Evolutionary conservation across 2,329 filamentous ascomycete genomes (phyloP).

Genomic region (Pseudogymnoascus sp.): DNA sequence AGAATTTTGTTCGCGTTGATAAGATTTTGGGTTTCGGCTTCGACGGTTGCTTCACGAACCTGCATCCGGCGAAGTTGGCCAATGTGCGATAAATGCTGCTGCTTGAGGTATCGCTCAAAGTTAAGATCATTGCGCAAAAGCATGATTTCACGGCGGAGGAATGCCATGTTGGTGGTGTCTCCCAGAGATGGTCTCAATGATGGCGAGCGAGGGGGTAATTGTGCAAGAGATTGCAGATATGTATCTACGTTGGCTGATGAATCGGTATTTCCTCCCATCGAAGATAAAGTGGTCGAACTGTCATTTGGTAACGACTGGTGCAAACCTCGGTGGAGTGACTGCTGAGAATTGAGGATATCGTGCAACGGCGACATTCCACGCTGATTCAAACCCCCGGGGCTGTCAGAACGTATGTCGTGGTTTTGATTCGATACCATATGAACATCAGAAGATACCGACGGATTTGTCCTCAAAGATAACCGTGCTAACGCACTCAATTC

Average conservation of each 20-base stretch:
- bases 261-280: slow-evolving; percentile 23
- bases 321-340: slow-evolving; percentile 48
- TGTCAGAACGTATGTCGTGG: slow-evolving; percentile 1
- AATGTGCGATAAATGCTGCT: slow-evolving; percentile 76
- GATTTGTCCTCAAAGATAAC: background rate
- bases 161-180: slow-evolving; percentile 39
- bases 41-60: slow-evolving; percentile 67
- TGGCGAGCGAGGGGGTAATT: slow-evolving; percentile 23
- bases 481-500: background rate
- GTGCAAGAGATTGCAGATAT: slow-evolving; percentile 23
- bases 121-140: slow-evolving; percentile 72
- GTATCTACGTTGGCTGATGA: slow-evolving; percentile 22
- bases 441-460: slow-evolving; percentile 3
- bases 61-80: slow-evolving; percentile 69
- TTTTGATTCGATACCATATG: background rate
- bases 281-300: slow-evolving; percentile 39
- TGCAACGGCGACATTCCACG: slow-evolving; percentile 38
- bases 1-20: slow-evolving; percentile 69
- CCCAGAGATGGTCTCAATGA: slow-evolving; percentile 27
- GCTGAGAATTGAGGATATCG: slow-evolving; percentile 55
- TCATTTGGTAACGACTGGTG: slow-evolving; percentile 51
- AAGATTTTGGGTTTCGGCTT: slow-evolving; percentile 75
- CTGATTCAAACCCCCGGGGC: background rate
- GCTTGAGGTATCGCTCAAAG: slow-evolving; percentile 76
- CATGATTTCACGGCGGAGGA: slow-evolving; percentile 67